Evolutionary conservation across 352 stramenopile genomes (phyloP).

Genomic region (Globisporangium okanoganense): DNA sequence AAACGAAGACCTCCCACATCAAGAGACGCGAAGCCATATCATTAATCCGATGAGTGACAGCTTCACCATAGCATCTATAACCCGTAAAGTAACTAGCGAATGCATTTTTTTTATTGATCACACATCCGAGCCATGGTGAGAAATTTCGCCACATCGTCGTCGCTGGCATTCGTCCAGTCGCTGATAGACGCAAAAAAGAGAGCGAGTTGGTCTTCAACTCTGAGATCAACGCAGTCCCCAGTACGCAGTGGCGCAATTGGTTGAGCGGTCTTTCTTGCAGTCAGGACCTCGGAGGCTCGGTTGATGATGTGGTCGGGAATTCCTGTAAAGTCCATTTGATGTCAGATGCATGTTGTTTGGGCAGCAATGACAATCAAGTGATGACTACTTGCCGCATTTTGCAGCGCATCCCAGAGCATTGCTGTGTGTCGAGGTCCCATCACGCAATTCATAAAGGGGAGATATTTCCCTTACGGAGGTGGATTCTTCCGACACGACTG

Average conservation of each 20-base stretch:
- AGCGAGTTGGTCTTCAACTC: conserved; percentile 38
- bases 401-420: conserved; percentile 70
- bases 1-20: background rate
- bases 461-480: conserved; percentile 16
- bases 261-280: conserved; percentile 24
- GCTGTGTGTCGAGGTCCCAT: conserved; percentile 61
- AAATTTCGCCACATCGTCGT: conserved; percentile 46
- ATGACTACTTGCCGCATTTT: conserved; percentile 40
- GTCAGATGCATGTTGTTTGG: background rate
- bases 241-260: conserved; percentile 22
- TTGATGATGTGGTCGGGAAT: conserved; percentile 37
- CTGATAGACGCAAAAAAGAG: conserved; percentile 46
- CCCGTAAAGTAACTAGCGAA: conserved; percentile 8
- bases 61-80: conserved; percentile 4
- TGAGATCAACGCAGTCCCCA: conserved; percentile 22
- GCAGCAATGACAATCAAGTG: background rate
- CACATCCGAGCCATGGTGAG: conserved; percentile 46
- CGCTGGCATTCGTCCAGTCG: conserved; percentile 41
- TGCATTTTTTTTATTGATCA: conserved; percentile 22
- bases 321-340: conserved; percentile 22
- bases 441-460: conserved; percentile 59
- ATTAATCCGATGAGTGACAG: background rate
- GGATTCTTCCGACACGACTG: conserved; percentile 15
- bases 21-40: background rate
- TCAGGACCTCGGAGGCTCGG: conserved; percentile 43